Conservation (phyloP, 768 basidiomycete genomes). For the Boletus rufocinnamomeus region DNA sequence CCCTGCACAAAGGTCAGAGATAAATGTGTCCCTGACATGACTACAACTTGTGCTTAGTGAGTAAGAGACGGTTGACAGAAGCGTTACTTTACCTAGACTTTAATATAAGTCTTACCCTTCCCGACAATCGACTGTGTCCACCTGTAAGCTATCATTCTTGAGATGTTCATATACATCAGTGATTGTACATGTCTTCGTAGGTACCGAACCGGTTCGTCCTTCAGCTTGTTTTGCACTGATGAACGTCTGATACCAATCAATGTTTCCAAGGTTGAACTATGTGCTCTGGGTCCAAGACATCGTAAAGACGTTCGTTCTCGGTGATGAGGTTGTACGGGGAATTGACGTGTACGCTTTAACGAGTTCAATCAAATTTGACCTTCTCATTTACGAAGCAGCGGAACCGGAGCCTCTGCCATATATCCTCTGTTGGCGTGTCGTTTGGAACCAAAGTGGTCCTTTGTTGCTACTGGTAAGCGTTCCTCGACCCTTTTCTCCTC, state of each 20-base stretch:
- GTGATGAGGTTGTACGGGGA: constrained; percentile 42
- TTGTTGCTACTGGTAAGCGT: constrained; percentile 67
- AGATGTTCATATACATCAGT: background rate
- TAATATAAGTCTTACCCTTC: constrained; percentile 57
- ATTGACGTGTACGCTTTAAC: constrained; percentile 66
- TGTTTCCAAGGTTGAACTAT: constrained; percentile 70
- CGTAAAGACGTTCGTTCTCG: constrained; percentile 36
- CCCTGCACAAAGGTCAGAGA: constrained; percentile 62
- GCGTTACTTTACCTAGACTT: constrained; percentile 80
- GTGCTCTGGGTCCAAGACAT: constrained; percentile 84
- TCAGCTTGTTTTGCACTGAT: background rate
- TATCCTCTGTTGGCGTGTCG: constrained; percentile 78
- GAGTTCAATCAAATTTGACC: background rate
- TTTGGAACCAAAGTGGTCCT: constrained; percentile 52
- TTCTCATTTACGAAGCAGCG: constrained; percentile 44
- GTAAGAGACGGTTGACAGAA: constrained; percentile 69
- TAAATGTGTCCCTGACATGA: background rate
- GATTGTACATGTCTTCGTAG: constrained; percentile 36
- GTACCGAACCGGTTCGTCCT: constrained; percentile 67
- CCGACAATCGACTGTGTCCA: constrained; percentile 79
- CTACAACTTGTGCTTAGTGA: constrained; percentile 11
- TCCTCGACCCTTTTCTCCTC: background rate
- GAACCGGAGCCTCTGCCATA: constrained; percentile 89
- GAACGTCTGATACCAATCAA: background rate
- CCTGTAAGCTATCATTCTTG: constrained; percentile 55